Percentiles rank a stretch among this genome's conserved stretches.
Evolutionary conservation across 306 rosid genomes (phyloP).

Genomic region (Cucumis sativus): Cucumber_9930_V3 NC_026656.2:17184501-17185000

Average conservation of each 20-base stretch:
- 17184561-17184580: conserved; percentile 60
- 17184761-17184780: conserved; percentile 40
- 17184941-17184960: conserved; percentile 71
- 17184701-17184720: conserved; percentile 29
- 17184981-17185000: conserved; percentile 84
- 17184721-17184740: conserved; percentile 37
- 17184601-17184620: conserved; percentile 62
- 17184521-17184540: conserved; percentile 72
- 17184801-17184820: conserved; percentile 50
- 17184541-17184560: conserved; percentile 84
- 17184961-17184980: conserved; percentile 73
- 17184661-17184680: conserved; percentile 57
- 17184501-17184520: conserved; percentile 41
- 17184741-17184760: conserved; percentile 32
- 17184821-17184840: conserved; percentile 37
- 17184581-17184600: conserved; percentile 64
- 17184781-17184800: conserved; percentile 29
- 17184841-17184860: conserved; percentile 50
- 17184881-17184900: conserved; percentile 79
- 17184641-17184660: conserved; percentile 76
- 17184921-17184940: conserved; percentile 67
- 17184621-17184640: conserved; percentile 48
- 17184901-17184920: conserved; percentile 58
- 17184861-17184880: conserved; percentile 79
- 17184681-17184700: conserved; percentile 25